These are phyloP conservation scores for Trematosphaeria pertusa DNA, from an alignment of 2,329 filamentous ascomycete genomes.

Conservation along the genomic window DNA sequence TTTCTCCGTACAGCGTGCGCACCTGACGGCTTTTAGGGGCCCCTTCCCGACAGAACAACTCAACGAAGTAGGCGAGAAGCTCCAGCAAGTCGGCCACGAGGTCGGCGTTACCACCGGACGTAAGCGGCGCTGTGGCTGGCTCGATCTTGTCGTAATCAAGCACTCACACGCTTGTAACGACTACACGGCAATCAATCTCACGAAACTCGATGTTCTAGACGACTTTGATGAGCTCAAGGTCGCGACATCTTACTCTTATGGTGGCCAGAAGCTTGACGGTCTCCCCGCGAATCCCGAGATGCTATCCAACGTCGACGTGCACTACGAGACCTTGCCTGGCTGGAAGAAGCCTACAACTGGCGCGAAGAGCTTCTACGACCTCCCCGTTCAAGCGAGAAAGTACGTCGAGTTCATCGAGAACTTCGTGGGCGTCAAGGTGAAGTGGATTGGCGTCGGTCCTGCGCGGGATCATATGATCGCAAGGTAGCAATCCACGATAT, in stretches of 20 bases:
- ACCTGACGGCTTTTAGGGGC: conserved; percentile 54
- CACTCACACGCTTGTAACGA: conserved; percentile 71
- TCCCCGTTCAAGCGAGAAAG: conserved; percentile 68
- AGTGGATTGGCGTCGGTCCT: conserved; percentile 72
- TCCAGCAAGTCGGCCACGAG: conserved; percentile 64
- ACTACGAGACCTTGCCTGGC: conserved; percentile 72
- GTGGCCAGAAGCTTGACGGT: conserved; percentile 62
- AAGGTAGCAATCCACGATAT: conserved; percentile 42
- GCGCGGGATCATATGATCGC: conserved; percentile 70
- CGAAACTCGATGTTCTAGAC: conserved; percentile 75
- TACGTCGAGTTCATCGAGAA: conserved; percentile 74
- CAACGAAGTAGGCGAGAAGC: conserved; percentile 63
- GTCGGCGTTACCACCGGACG: conserved; percentile 65
- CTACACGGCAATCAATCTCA: conserved; percentile 70
- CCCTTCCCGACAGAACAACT: conserved; percentile 73
- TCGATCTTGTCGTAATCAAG: conserved; percentile 73
- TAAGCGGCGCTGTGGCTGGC: conserved; percentile 68
- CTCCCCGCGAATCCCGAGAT: conserved; percentile 70
- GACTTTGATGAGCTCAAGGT: conserved; percentile 77
- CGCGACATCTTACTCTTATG: conserved; percentile 71
- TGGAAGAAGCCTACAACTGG: conserved; percentile 72
- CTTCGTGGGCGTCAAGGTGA: conserved; percentile 67
- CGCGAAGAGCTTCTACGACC: conserved; percentile 65
- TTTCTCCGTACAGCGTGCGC: not conserved
- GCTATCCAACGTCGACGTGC: conserved; percentile 66